Percentiles rank a stretch among this genome's conserved stretches.
phyloP scores from a whole-genome alignment of 306 rosid species.

The Nissolia schottii region DNA sequence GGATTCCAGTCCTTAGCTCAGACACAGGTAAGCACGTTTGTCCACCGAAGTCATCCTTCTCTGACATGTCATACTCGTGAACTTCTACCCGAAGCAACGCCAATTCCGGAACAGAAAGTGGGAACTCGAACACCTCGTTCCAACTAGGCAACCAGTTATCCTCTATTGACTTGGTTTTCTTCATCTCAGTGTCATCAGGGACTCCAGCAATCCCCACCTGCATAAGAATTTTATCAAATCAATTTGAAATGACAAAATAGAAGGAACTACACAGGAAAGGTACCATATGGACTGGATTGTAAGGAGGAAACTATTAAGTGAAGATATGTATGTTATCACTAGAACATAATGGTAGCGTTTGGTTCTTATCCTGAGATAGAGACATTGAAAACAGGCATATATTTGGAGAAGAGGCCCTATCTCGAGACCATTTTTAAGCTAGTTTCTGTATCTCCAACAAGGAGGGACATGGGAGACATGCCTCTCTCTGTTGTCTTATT shows the following conservation, averaged over 20 bases:
- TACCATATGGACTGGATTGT: background rate
- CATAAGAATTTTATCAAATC: constrained; percentile 1
- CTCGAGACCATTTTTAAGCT: too few relatives aligned
- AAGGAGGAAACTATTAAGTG: background rate
- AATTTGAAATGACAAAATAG: background rate
- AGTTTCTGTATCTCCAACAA: too few relatives aligned
- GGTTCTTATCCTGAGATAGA: too few relatives aligned
- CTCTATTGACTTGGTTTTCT: constrained; percentile 62
- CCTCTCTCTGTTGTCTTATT: too few relatives aligned
- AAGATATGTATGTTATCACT: background rate
- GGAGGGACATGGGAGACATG: too few relatives aligned
- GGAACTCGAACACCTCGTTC: constrained; percentile 75
- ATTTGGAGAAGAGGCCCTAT: too few relatives aligned
- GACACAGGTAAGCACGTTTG: constrained; percentile 83
- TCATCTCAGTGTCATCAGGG: constrained; percentile 60
- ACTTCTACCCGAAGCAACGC: constrained; percentile 90
- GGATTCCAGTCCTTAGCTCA: constrained; percentile 71
- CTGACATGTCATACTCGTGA: constrained; percentile 96
- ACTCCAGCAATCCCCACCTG: constrained; percentile 57
- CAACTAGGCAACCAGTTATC: constrained; percentile 87
- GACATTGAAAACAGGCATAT: too few relatives aligned
- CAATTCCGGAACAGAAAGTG: constrained; percentile 68
- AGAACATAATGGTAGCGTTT: too few relatives aligned
- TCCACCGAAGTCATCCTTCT: constrained; percentile 96
- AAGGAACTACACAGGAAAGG: background rate